These are phyloP conservation scores for Fusarium metavorans DNA, from an alignment of 2,329 filamentous ascomycete genomes.

Conservation along the genomic window DNA sequence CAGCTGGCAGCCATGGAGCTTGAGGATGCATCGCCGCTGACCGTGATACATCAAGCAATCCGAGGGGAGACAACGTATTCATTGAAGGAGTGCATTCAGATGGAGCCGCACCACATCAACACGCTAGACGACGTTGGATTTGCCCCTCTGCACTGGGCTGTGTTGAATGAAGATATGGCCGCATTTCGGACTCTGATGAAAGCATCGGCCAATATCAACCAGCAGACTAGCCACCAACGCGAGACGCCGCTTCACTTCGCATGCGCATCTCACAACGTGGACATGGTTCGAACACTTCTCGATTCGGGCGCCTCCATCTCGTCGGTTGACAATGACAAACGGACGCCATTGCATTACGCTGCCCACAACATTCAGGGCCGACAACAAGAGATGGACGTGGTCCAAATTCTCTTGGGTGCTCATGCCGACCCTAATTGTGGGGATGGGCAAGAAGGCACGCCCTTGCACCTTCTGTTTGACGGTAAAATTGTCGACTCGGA, in stretches of 20 bases:
- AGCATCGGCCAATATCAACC: background rate
- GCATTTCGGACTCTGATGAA: background rate
- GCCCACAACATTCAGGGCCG: fast-evolving
- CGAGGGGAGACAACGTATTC: background rate
- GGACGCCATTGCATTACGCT: background rate
- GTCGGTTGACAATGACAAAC: background rate
- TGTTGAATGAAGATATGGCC: background rate
- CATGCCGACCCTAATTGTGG: background rate
- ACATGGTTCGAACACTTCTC: background rate
- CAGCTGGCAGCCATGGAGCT: background rate
- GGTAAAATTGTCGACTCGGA: background rate
- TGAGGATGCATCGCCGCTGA: background rate
- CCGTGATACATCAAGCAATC: background rate
- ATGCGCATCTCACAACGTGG: fast-evolving
- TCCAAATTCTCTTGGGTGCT: background rate
- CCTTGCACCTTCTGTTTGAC: background rate
- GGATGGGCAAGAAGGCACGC: fast-evolving
- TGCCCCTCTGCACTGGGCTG: background rate
- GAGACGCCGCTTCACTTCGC: background rate
- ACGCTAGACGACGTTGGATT: background rate
- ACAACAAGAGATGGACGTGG: background rate
- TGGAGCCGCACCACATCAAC: background rate
- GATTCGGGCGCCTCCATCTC: background rate
- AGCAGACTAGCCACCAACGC: too few relatives aligned
- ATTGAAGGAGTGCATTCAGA: background rate